Evolutionary conservation across 371 early-diverging fungal genomes (phyloP).

Genomic region (Circinella umbellata): DNA sequence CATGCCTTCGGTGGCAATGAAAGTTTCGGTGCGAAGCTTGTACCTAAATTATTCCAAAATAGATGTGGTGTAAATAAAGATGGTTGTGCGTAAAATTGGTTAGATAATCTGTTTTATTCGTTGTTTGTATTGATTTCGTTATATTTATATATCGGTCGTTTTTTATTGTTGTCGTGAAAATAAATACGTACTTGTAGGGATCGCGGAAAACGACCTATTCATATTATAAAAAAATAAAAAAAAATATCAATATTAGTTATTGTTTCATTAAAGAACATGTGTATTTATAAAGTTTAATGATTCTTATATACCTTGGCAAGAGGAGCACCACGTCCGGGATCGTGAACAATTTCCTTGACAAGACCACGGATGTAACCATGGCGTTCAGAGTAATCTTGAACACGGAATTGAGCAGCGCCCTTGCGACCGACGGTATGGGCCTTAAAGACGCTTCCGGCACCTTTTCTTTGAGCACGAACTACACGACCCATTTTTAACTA

Average conservation of each 20-base stretch:
- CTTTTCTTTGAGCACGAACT: conserved; percentile 94
- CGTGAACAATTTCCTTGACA: conserved; percentile 99
- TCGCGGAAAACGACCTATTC: conserved; percentile 59
- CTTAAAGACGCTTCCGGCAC: conserved; percentile 99
- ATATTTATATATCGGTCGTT: background rate
- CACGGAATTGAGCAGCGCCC: conserved; percentile 96
- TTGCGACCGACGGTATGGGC: conserved; percentile 94
- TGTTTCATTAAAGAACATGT: background rate
- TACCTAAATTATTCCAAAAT: conserved; percentile 56
- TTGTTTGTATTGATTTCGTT: background rate
- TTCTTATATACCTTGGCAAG: conserved; percentile 85
- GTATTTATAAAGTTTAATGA: background rate
- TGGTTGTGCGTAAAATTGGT: background rate
- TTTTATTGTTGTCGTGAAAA: background rate
- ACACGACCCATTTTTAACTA: conserved; percentile 72
- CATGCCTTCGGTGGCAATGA: conserved; percentile 99
- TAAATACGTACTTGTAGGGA: conserved; percentile 40
- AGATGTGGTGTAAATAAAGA: too few species aligned
- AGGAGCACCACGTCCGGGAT: conserved; percentile 99
- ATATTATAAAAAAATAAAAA: background rate
- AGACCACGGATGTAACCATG: conserved; percentile 97
- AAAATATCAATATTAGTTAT: background rate
- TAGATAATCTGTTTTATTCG: background rate
- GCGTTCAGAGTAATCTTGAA: conserved; percentile 96
- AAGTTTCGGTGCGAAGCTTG: conserved; percentile 90